Percentiles rank a stretch among this genome's conserved stretches.
Evolutionary conservation across 805 yeast genomes (phyloP).

Genomic region (Metschnikowia lachancei): DNA sequence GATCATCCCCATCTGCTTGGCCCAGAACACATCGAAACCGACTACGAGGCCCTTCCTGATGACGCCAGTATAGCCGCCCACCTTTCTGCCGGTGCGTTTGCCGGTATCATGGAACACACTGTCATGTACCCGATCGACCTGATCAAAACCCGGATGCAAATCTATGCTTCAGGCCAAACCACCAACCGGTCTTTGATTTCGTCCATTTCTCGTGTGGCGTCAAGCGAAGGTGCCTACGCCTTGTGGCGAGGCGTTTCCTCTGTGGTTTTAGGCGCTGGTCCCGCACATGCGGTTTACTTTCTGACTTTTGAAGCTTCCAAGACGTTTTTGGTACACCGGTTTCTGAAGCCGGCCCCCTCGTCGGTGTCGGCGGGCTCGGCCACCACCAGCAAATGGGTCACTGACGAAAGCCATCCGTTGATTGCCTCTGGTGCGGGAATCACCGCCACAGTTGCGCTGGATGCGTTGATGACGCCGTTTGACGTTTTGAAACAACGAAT

Average conservation of each 20-base stretch:
- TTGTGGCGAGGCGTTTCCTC: constrained; percentile 94
- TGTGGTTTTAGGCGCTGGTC: constrained; percentile 96
- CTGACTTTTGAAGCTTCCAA: constrained; percentile 87
- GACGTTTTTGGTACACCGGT: constrained; percentile 48
- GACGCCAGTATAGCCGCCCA: constrained; percentile 81
- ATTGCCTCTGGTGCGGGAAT: constrained; percentile 88
- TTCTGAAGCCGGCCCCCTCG: constrained; percentile 26
- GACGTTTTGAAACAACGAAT: constrained; percentile 94
- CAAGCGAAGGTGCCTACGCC: constrained; percentile 83
- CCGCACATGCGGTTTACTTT: constrained; percentile 96
- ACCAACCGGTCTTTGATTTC: constrained; percentile 49
- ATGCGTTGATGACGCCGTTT: constrained; percentile 96
- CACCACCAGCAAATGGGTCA: constrained; percentile 46
- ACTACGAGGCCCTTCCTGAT: constrained; percentile 89
- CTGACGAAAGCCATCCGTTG: constrained; percentile 70
- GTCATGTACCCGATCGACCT: constrained; percentile 97
- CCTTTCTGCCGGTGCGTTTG: constrained; percentile 91
- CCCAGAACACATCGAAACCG: constrained; percentile 54
- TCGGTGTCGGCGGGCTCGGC: no score
- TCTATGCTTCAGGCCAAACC: constrained; percentile 29
- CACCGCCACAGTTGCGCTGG: constrained; percentile 88
- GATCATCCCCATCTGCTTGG: constrained; percentile 24
- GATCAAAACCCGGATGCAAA: constrained; percentile 94
- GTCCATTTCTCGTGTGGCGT: constrained; percentile 71
- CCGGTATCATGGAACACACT: constrained; percentile 98